Evolutionary conservation across 2,329 filamentous ascomycete genomes (phyloP), one percentile per base, ranked within the genome.

Genomic region (Blumeria graminis): DNA sequence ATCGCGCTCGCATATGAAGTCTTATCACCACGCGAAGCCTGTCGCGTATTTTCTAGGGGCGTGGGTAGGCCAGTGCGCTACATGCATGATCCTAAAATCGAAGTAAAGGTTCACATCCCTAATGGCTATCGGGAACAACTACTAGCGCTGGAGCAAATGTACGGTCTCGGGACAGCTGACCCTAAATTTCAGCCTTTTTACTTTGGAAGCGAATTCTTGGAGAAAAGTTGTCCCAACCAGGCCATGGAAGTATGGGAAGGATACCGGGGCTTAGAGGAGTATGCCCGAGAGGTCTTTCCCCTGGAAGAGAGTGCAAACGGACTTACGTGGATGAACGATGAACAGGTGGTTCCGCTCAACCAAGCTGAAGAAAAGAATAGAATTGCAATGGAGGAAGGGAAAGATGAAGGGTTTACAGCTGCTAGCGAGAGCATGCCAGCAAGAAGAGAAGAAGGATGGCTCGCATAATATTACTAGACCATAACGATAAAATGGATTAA

Each of bases 271-370:
- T 76, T 96, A 62, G 88, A 95, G 66, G 92, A 96, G 69, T 98
- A 96, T 67, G 90, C 90, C 1, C 76, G 85, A 53, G 92, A 96
- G 67, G 88, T 93, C 33, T 96, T 96, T 64, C 86, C 87, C 0
- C 76, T 95, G 11, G 92, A 98, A 68, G 92, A 98, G 70, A 84
- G 89, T 63, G 87, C 88, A 35, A 96, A 96, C 67, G 90, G 90
- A 5, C 71, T 92, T 65, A 86, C 84, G 14, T 98, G 92, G 92
- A 96, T 95, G 90, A 57, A 66, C 65, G 60, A 65, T 59, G 65
- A 58, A 9, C 43, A 56, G 16, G 55, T 59, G 66, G 52, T 64
- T 66, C 60, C 63, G 61, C 59, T 64, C 16, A 61, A 59, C 3
- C 59, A 57, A 38, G 59, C 48, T 28, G 58, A 57, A 13, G 59